phyloP scores from a whole-genome alignment of 352 stramenopile species.

The Globisporangium iwayamae region DNA sequence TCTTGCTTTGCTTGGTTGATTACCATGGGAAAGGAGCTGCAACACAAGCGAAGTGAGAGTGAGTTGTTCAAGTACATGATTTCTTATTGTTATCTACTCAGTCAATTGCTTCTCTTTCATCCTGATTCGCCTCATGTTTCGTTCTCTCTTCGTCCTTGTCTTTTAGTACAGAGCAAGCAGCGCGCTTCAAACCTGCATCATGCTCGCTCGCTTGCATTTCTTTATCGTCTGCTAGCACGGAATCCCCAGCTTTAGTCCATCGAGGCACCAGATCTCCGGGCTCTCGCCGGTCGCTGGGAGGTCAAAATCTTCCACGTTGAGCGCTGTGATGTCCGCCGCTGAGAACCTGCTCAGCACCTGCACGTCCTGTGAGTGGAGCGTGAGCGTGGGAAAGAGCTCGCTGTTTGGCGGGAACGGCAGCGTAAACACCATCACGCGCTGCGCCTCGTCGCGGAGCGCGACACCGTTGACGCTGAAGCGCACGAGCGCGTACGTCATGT shows the following conservation, averaged over 20 bases:
- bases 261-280: constrained; percentile 68
- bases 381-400: constrained; percentile 82
- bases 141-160: neutral
- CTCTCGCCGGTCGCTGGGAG: constrained; percentile 22
- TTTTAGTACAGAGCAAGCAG: constrained; percentile 2
- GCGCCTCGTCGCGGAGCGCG: constrained; percentile 49
- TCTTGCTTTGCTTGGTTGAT: neutral
- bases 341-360: constrained; percentile 80
- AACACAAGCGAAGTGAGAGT: neutral
- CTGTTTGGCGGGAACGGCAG: constrained; percentile 52
- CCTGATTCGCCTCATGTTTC: neutral
- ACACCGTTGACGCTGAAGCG: constrained; percentile 73
- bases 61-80: constrained; percentile 7
- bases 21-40: neutral
- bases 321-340: constrained; percentile 50
- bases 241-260: constrained; percentile 43
- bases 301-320: constrained; percentile 53
- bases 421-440: constrained; percentile 54
- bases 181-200: neutral
- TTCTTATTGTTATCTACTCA: constrained; percentile 8
- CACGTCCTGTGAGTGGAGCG: constrained; percentile 77
- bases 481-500: constrained; percentile 36
- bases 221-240: constrained; percentile 9
- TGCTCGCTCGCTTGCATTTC: neutral
- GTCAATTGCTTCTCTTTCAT: constrained; percentile 5